Base-by-base conservation (phyloP, 2,329 filamentous ascomycete species). In the Eutypella sp. region DNA sequence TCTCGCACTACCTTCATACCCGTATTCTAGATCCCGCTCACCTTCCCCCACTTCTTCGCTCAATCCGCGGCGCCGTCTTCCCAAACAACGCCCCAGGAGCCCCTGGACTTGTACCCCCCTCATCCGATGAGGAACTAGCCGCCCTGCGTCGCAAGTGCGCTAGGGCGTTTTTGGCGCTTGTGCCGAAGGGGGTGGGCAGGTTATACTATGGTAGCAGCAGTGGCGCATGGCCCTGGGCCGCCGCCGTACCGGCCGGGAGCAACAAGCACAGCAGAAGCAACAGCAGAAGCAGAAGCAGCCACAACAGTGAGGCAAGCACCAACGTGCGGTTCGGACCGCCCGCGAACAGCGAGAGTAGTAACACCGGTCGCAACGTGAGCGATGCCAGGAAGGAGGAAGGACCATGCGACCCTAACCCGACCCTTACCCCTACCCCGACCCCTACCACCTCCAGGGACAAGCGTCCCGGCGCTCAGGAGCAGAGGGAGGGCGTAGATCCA, bases 41-140 rank as follows among this genome's bases (percentile, higher is more conserved):
- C 55, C 72, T 90, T 46, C 82, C 87, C 63, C 73, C 74, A 62
- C 67, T 88, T 55, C 77, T 92, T 58, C 80, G 82, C 63, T 78
- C 82, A 55, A 75, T 87, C 59, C 87, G 93, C 63, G 81, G 79
- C 58, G 80, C 87, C 49, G 73, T 97, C 46, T 97, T 96, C 64
- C 92, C 93, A 55, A 86, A 89, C 68, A 95, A 95, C 67, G 75
- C 80, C 57, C 83, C 85, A 50, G 85, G 83, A 48, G 77, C 81
- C 53, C 73, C 82, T 57, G 75, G 78, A 48, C 69, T 84, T 54
- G 68, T 75, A 43, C 76, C 84, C 42, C 81, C 84, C 48, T 73
- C 74, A 41, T 76, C 76, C 51, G 74, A 82, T 45, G 72, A 79
- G 57, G 78, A 81, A 58, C 70, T 81, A 53, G 71, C 71, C 42